Evolutionary conservation across 129 eudicot species (phyloP), one percentile per base, ranked within the genome.

Genomic region (Rutidosis leptorrhynchoides): DNA sequence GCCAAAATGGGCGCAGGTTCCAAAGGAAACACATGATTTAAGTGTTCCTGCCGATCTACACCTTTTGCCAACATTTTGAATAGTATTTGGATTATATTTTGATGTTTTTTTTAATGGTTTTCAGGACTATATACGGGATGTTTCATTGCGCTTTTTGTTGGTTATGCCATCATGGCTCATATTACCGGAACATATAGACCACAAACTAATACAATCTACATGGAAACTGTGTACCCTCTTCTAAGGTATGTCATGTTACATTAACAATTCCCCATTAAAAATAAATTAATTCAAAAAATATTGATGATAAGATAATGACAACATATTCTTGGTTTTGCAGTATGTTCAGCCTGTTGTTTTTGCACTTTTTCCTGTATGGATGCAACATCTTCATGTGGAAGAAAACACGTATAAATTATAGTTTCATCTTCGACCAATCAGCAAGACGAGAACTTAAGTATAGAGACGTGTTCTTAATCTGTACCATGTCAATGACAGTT

Each of bases 151-250:
- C 88, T 94, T 7, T 70, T 87, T 15, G 64, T 78, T 43, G 97
- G 97, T 33, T 94, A 94, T 71, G 90, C 66, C 4, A 89, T 94
- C 68, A 81, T 89, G 88, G 99, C 99, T 30, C 99, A 84, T 70
- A 74, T 77, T 17, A 76, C 87, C 14, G 97, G 97, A 73, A 84
- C 85, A 83, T 94, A 86, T 37, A 80, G 80, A 64, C 80, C 89
- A 67, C 80, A 84, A 64, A 79, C 90, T 16, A 84, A 94, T 70
- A 68, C 89, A 40, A 73, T 89, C 56, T 94, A 94, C 90, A 89
- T 94, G 99, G 99, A 89, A 81, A 94, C 99, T 8, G 99, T 94
- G 21, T 94, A 89, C 49, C 99, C 99, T 42, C 81, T 94, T 24
- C 88, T 89, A 30, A 94, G 99, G 97, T 88, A 94, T 75, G 83